Percentiles rank a stretch among this genome's conserved stretches.
Evolutionary conservation across 768 basidiomycete species (phyloP).

Genomic region (Myochromella boudieri): DNA sequence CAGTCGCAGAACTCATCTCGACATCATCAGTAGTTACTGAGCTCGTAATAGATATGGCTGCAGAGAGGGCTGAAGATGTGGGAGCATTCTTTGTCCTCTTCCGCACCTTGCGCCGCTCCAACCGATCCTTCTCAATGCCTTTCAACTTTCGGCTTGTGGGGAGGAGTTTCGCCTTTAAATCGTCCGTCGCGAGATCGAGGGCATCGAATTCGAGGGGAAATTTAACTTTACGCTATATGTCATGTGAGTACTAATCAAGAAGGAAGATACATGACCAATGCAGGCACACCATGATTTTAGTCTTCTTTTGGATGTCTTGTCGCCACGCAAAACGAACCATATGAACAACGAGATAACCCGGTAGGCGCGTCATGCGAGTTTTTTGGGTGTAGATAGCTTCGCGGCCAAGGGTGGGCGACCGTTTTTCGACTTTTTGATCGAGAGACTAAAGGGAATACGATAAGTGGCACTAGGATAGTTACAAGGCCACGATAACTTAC

Average conservation of each 20-base stretch:
- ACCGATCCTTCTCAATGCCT: slow-evolving; percentile 81
- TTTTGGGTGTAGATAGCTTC: slow-evolving; percentile 81
- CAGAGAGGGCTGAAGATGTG: slow-evolving; percentile 22
- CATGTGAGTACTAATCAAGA: background rate
- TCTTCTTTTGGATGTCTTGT: slow-evolving; percentile 85
- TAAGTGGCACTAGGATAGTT: slow-evolving; percentile 1
- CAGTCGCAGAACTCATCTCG: slow-evolving; percentile 44
- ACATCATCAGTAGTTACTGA: slow-evolving; percentile 36
- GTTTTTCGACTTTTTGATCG: slow-evolving; percentile 85
- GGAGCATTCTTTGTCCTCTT: slow-evolving; percentile 61
- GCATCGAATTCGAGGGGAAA: slow-evolving; percentile 90
- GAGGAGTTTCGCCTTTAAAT: slow-evolving; percentile 67
- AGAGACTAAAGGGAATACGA: slow-evolving; percentile 54
- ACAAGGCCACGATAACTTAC: slow-evolving; percentile 36
- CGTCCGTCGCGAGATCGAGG: slow-evolving; percentile 77
- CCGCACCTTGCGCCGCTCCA: slow-evolving; percentile 79
- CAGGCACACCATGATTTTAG: slow-evolving; percentile 87
- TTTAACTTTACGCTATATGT: slow-evolving; percentile 78
- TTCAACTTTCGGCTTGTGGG: slow-evolving; percentile 73
- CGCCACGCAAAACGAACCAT: slow-evolving; percentile 98
- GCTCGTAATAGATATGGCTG: slow-evolving; percentile 23
- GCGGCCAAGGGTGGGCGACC: slow-evolving; percentile 74
- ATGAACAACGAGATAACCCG: slow-evolving; percentile 83
- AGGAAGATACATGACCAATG: background rate
- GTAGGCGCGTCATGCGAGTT: slow-evolving; percentile 81